phyloP scores from a whole-genome alignment of 2,329 filamentous ascomycete genomes.

The Alternaria panax region DNA sequence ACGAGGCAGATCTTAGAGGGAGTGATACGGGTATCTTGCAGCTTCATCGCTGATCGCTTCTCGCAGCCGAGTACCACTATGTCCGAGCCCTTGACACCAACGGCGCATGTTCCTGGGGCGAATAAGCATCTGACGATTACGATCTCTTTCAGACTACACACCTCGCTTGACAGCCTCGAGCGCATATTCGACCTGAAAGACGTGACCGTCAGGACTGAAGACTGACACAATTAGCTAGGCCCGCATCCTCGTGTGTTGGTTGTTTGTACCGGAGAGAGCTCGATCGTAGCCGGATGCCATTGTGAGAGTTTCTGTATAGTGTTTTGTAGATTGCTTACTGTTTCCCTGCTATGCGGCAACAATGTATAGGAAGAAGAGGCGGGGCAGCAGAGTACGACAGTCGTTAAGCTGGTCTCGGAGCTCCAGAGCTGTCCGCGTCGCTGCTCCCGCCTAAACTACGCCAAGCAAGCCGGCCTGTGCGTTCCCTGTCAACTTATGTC shows the following conservation, averaged over 20 bases:
- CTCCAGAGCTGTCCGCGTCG: slow-evolving; percentile 51
- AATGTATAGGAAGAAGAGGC: slow-evolving; percentile 9
- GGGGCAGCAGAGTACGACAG: slow-evolving; percentile 23
- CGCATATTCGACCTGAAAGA: slow-evolving; percentile 99
- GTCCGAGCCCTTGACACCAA: slow-evolving; percentile 93
- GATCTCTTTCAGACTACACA: slow-evolving; percentile 49
- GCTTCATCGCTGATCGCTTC: slow-evolving; percentile 98
- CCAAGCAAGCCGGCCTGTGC: slow-evolving; percentile 42
- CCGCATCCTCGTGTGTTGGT: slow-evolving; percentile 30
- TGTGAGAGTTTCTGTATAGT: slow-evolving; percentile 24
- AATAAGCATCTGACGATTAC: slow-evolving; percentile 21
- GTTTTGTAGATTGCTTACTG: neutral
- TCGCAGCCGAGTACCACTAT: slow-evolving; percentile 97
- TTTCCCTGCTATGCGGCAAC: slow-evolving; percentile 3
- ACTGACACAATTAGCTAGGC: slow-evolving; percentile 63
- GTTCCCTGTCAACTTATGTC: slow-evolving; percentile 34
- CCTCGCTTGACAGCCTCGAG: slow-evolving; percentile 98
- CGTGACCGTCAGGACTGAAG: slow-evolving; percentile 98
- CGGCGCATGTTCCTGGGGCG: slow-evolving; percentile 85
- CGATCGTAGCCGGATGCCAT: slow-evolving; percentile 98
- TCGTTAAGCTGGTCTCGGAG: slow-evolving; percentile 38
- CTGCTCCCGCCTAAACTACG: slow-evolving; percentile 46
- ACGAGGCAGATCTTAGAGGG: slow-evolving; percentile 98
- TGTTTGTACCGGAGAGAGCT: slow-evolving; percentile 88
- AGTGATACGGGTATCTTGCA: slow-evolving; percentile 98